These are phyloP conservation scores for Pisolithus orientalis DNA, from an alignment of 768 basidiomycete genomes.

Conservation along the genomic window DNA sequence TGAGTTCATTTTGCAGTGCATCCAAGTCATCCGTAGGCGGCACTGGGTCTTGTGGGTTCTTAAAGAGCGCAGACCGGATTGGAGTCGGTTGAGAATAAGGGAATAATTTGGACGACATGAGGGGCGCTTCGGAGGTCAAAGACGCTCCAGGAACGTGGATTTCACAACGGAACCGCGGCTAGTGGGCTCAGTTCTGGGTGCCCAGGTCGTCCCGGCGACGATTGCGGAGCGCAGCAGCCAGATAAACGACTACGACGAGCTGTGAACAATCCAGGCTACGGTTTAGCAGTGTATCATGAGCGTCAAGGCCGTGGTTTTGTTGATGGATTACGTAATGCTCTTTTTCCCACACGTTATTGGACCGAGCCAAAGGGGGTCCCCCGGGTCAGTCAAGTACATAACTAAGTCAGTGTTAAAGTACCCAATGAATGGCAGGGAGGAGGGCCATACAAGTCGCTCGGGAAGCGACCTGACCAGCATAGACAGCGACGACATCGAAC, in stretches of 20 bases:
- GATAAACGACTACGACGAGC: conserved; percentile 14
- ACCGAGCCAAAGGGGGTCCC: neutral
- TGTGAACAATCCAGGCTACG: conserved; percentile 19
- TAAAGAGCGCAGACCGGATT: conserved; percentile 56
- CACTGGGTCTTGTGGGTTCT: conserved; percentile 55
- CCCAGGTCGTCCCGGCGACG: conserved; percentile 13
- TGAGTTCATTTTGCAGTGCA: conserved; percentile 55
- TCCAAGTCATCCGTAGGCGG: conserved; percentile 73
- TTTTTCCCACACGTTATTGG: neutral
- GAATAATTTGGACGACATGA: conserved; percentile 59
- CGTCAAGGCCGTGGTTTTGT: conserved; percentile 21
- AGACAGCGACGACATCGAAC: conserved; percentile 23
- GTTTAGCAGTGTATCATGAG: conserved; percentile 25
- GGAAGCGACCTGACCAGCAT: neutral
- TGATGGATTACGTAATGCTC: conserved; percentile 20
- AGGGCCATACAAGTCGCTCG: neutral
- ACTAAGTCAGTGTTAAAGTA: too few relatives aligned
- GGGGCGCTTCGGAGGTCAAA: conserved; percentile 16
- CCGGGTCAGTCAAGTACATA: neutral
- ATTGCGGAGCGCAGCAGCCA: conserved; percentile 7
- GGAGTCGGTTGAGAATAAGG: conserved; percentile 42
- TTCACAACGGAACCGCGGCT: conserved; percentile 9
- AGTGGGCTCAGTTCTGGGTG: conserved; percentile 4
- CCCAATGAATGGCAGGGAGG: conserved; percentile 8
- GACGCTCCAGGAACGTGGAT: conserved; percentile 4